Percentiles rank a stretch among this genome's conserved stretches.
phyloP scores from a whole-genome alignment of 495 filamentous ascomycete species.

The Tuber brumale region DNA sequence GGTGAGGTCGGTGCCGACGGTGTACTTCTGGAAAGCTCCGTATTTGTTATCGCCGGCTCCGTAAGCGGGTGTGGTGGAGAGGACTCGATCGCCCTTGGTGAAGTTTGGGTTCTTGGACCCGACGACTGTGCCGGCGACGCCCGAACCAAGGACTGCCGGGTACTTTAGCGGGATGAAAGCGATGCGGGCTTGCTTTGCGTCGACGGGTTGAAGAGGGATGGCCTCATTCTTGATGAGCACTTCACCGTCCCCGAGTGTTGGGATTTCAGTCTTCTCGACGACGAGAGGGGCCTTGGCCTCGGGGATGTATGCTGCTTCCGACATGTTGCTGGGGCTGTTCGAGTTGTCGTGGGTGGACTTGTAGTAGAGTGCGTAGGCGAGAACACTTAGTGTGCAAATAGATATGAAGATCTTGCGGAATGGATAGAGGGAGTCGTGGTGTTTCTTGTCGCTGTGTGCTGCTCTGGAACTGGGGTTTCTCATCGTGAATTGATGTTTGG shows the following conservation, averaged over 20 bases:
- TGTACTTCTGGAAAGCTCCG: constrained; percentile 42
- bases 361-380: constrained; percentile 1
- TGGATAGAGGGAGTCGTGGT: neutral
- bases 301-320: constrained; percentile 8
- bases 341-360: neutral
- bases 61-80: constrained; percentile 9
- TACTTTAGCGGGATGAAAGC: constrained; percentile 35
- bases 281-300: constrained; percentile 14
- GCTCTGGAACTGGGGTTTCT: neutral
- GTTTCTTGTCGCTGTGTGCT: neutral
- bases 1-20: constrained; percentile 18
- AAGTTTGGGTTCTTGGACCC: constrained; percentile 32
- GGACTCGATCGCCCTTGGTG: constrained; percentile 37
- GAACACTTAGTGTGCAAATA: neutral
- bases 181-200: constrained; percentile 18
- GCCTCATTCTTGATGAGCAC: constrained; percentile 19
- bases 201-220: constrained; percentile 29
- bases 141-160: constrained; percentile 36
- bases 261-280: constrained; percentile 5
- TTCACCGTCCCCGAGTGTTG: constrained; percentile 7
- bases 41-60: constrained; percentile 25
- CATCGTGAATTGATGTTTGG: neutral
- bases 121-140: constrained; percentile 37
- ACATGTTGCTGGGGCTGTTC: neutral
- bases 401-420: neutral